phyloP scores from a whole-genome alignment of 176 grass and related monocot genomes.

The Cenchrus americanus region DNA sequence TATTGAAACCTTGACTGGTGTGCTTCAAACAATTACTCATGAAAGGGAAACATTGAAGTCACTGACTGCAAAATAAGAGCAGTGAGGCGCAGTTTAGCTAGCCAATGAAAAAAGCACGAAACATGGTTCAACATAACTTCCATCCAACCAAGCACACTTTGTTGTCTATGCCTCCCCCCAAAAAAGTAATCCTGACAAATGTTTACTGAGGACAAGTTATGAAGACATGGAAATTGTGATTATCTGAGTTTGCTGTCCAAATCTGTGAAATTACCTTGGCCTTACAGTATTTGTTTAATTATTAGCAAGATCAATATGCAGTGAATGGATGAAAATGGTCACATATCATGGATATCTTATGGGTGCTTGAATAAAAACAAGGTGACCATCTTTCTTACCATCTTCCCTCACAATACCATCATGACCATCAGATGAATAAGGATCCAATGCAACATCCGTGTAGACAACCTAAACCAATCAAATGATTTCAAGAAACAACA shows the following conservation, averaged over 20 bases:
- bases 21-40: not conserved
- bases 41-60: not conserved
- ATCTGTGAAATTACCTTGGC: not conserved
- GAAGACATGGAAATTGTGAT: not conserved
- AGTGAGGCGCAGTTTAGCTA: not conserved
- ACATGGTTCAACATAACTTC: not conserved
- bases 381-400: constrained; percentile 57
- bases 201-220: not conserved
- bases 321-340: not conserved
- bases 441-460: constrained; percentile 96
- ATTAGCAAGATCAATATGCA: constrained; percentile 2
- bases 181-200: not conserved
- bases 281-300: not conserved
- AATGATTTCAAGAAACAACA: constrained; percentile 14
- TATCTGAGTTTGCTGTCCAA: not conserved
- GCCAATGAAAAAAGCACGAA: not conserved
- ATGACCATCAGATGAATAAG: constrained; percentile 98
- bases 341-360: constrained; percentile 8
- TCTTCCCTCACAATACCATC: constrained; percentile 98
- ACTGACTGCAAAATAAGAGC: not conserved
- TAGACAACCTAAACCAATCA: constrained; percentile 66
- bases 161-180: not conserved
- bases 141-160: not conserved
- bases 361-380: constrained; percentile 19
- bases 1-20: not conserved